phyloP scores from a whole-genome alignment of 1,284 basidiomycete species.

The Ceratobasidium sp. region DNA sequence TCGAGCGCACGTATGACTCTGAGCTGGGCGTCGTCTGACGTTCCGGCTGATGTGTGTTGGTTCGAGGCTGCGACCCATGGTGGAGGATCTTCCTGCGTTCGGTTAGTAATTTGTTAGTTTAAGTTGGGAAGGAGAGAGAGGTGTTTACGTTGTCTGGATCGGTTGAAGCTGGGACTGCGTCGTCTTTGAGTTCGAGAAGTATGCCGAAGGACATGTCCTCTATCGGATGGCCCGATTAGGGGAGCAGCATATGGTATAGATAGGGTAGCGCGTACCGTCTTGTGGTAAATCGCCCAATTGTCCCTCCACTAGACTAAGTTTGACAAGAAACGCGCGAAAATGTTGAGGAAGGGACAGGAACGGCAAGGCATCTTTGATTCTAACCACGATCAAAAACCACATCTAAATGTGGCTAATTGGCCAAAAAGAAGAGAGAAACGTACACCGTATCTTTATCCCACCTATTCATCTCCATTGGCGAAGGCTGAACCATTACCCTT shows the following conservation, averaged over 20 bases:
- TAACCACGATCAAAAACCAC: slow-evolving; percentile 53
- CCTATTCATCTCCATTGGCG: slow-evolving; percentile 65
- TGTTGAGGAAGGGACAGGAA: slow-evolving; percentile 76
- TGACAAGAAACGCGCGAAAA: slow-evolving; percentile 87
- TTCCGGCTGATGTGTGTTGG: slow-evolving; percentile 73
- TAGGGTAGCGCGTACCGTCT: no score
- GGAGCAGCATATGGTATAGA: no score
- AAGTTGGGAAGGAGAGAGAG: neutral
- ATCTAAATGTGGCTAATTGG: neutral
- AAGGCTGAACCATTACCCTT: slow-evolving; percentile 69
- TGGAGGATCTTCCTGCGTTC: slow-evolving; percentile 66
- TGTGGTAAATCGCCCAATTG: slow-evolving; percentile 74
- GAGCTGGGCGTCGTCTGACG: slow-evolving; percentile 70
- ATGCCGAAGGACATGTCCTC: slow-evolving; percentile 86
- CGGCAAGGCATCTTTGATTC: slow-evolving; percentile 78
- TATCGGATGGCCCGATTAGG: slow-evolving; percentile 55
- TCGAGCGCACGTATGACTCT: slow-evolving; percentile 83
- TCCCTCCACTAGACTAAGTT: slow-evolving; percentile 83
- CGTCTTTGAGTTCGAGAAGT: slow-evolving; percentile 83
- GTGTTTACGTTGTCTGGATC: slow-evolving; percentile 62
- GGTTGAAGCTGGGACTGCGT: slow-evolving; percentile 69
- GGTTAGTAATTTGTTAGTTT: no score
- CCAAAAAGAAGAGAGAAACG: slow-evolving; percentile 28
- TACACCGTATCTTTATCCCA: slow-evolving; percentile 58
- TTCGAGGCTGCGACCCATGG: slow-evolving; percentile 80